Evolutionary conservation across 2,329 filamentous ascomycete species (phyloP).

Genomic region (Beauveria caledonica): DNA sequence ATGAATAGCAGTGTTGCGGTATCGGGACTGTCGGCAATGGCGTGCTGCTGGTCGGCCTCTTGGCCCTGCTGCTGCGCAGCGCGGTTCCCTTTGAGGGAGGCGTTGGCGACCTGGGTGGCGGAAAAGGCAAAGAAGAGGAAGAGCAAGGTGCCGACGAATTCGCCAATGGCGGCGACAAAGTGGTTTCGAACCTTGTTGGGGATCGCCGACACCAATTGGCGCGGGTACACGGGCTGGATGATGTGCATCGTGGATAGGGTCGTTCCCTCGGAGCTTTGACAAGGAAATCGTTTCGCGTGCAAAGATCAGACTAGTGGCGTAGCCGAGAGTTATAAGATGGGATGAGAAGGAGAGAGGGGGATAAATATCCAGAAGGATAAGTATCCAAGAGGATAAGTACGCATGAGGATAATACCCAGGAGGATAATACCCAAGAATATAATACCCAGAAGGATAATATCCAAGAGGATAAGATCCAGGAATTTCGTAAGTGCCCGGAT

Average conservation of each 20-base stretch:
- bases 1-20: slow-evolving; percentile 34
- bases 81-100: slow-evolving; percentile 20
- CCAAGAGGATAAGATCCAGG: too few relatives aligned
- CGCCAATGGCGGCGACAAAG: slow-evolving; percentile 19
- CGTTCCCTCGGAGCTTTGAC: too few relatives aligned
- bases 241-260: not conserved
- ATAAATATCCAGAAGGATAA: too few relatives aligned
- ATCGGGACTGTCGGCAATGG: slow-evolving; percentile 35
- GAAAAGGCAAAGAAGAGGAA: slow-evolving; percentile 37
- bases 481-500: too few relatives aligned
- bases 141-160: slow-evolving; percentile 34
- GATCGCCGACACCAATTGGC: slow-evolving; percentile 9
- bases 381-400: too few relatives aligned
- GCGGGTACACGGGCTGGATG: slow-evolving; percentile 5
- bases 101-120: slow-evolving; percentile 32
- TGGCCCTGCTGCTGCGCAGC: not conserved
- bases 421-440: too few relatives aligned
- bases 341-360: too few relatives aligned
- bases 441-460: too few relatives aligned
- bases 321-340: too few relatives aligned
- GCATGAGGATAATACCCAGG: too few relatives aligned
- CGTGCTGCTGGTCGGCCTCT: slow-evolving; percentile 28
- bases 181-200: slow-evolving; percentile 12
- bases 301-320: not conserved
- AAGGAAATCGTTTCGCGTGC: too few relatives aligned